Evolutionary conservation across 345 rosid genomes (phyloP), one percentile per base, ranked within the genome.

Genomic region (Lepidium aucheri): DNA sequence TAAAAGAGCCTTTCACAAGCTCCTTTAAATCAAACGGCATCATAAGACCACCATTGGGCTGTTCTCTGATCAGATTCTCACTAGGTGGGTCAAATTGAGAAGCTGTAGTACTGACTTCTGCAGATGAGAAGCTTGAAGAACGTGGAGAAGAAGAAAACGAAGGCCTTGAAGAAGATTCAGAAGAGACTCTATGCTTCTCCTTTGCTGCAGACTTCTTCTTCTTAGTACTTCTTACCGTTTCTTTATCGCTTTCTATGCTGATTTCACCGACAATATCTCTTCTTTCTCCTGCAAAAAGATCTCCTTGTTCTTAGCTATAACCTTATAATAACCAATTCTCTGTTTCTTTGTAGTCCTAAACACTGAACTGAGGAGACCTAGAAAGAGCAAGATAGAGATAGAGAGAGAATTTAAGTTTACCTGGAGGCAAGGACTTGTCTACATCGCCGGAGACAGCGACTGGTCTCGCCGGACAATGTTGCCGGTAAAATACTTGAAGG

Each of bases 111-210:
- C 73, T 80, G 69, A 78, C 80, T 46, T 89, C 91, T 7, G 79
- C 60, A 34, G 91, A 88, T 1, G 92, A 83, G 58, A 86, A 77
- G 75, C 84, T 86, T 0, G 95, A 88, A 22, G 97, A 88, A 39
- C 89, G 77, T 47, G 91, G 78, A 52, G 99, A 85, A 53, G 95
- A 82, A 3, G 95, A 84, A 66, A 81, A 78, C 2, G 91, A 85
- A 70, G 82, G 80, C 70, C 84, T 77, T 46, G 74, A 55, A 49
- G 96, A 78, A 16, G 93, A 83, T 76, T 94, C 96, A 17, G 86
- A 78, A 33, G 90, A 84, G 50, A 40, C 44, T 75, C 83, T 82
- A n/a, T 78, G 84, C 49, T 83, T 87, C 53, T 86, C 88, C 69
- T 76, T 86, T 24, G 49, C 14, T 20, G 51, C 40, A 34, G 41